Evolutionary conservation across 352 stramenopile genomes (phyloP).

Genomic region (Phytophthora tubulina): DNA sequence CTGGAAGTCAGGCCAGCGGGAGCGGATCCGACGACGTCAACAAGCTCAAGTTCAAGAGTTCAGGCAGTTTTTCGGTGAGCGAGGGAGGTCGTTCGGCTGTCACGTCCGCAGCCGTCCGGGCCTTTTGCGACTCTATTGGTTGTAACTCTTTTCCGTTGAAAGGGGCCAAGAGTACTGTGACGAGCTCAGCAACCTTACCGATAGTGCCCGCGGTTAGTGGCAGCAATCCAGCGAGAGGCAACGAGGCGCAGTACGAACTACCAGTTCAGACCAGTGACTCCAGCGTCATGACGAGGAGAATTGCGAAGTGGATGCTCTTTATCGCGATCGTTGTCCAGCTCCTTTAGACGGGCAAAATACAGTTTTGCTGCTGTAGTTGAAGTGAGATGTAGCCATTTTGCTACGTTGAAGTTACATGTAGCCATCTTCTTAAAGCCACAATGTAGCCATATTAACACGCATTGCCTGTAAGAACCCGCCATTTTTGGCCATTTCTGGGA

Average conservation of each 20-base stretch:
- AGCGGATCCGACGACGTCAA: constrained; percentile 4
- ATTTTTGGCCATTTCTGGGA: too few relatives aligned
- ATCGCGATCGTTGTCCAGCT: constrained; percentile 14
- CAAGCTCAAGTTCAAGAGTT: neutral
- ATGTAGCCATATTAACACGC: neutral
- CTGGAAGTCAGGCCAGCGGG: constrained; percentile 11
- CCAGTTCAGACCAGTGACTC: neutral
- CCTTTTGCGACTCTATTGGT: constrained; percentile 30
- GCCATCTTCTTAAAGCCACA: too few relatives aligned
- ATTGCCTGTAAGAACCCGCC: too few relatives aligned
- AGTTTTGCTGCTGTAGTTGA: neutral
- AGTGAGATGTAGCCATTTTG: constrained; percentile 4
- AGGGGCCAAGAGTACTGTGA: neutral
- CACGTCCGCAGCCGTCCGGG: constrained; percentile 27
- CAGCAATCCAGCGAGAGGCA: neutral
- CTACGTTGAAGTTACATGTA: neutral
- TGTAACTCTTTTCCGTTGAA: constrained; percentile 18
- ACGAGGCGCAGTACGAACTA: neutral
- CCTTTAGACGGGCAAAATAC: neutral
- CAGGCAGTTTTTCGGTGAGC: neutral
- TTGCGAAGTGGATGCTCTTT: constrained; percentile 24
- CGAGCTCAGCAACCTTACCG: neutral
- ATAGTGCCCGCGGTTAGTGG: neutral
- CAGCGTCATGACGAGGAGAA: neutral
- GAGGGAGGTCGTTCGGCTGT: constrained; percentile 25